phyloP scores from a whole-genome alignment of 2,329 filamentous ascomycete species.

The Alternaria conjuncta region DNA sequence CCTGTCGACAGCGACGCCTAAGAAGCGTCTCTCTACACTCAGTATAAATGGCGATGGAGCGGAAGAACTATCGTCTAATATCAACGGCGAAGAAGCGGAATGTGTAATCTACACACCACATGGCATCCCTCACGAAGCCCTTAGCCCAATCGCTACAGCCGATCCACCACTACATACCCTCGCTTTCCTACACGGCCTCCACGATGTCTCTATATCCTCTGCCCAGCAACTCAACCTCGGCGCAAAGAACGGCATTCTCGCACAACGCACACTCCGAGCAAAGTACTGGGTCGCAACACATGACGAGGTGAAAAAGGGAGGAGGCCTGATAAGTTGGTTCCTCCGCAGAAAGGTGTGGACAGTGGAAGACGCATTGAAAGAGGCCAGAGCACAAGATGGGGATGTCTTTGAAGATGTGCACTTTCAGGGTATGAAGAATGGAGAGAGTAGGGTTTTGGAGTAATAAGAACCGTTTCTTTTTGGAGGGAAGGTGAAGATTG shows the following conservation, averaged over 20 bases:
- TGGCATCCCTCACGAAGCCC: constrained; percentile 59
- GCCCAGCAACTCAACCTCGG: constrained; percentile 68
- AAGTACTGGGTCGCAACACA: constrained; percentile 72
- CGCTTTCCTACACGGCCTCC: constrained; percentile 68
- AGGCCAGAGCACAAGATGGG: constrained; percentile 55
- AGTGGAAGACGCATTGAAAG: constrained; percentile 56
- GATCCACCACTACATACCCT: constrained; percentile 59
- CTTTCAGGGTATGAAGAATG: constrained; percentile 61
- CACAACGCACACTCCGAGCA: constrained; percentile 59
- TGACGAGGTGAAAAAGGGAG: constrained; percentile 67
- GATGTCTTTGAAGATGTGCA: constrained; percentile 30
- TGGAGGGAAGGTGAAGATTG: no score
- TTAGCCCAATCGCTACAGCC: constrained; percentile 54
- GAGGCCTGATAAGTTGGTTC: constrained; percentile 62
- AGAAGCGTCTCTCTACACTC: constrained; percentile 37
- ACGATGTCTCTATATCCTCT: constrained; percentile 62
- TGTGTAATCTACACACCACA: constrained; percentile 70
- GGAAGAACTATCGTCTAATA: constrained; percentile 19
- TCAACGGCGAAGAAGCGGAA: constrained; percentile 51
- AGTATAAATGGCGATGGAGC: constrained; percentile 40
- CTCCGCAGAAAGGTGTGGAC: constrained; percentile 53
- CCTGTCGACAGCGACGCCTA: constrained; percentile 31
- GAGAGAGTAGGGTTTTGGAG: constrained; percentile 60
- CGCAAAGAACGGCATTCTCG: constrained; percentile 65
- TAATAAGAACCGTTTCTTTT: constrained; percentile 28